Evolutionary conservation across 257 asterid genomes (phyloP).

Genomic region (Fraxinus americana): DNA sequence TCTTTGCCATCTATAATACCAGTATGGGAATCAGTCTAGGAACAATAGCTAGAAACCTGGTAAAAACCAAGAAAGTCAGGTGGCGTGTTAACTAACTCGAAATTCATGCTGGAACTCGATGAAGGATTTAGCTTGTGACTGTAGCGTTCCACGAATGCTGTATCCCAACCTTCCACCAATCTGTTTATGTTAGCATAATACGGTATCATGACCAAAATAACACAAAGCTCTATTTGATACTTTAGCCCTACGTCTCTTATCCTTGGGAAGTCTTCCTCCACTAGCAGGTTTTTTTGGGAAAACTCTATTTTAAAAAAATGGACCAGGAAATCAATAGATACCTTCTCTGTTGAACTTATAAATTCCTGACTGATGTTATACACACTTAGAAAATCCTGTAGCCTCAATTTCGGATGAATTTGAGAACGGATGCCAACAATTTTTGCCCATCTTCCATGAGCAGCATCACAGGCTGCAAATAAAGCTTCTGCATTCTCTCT

Average conservation of each 20-base stretch:
- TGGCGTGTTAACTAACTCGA: constrained; percentile 65
- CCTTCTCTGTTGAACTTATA: constrained; percentile 90
- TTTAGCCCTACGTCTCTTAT: too few relatives aligned
- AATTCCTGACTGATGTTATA: constrained; percentile 89
- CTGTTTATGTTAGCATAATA: constrained; percentile 58
- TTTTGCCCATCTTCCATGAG: constrained; percentile 99
- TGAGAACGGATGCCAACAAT: constrained; percentile 93
- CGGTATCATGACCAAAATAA: constrained; percentile 38
- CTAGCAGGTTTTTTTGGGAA: too few relatives aligned
- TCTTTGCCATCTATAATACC: constrained; percentile 74
- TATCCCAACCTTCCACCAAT: constrained; percentile 99
- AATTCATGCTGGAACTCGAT: constrained; percentile 91
- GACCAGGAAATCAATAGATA: constrained; percentile 29
- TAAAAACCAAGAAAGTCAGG: constrained; percentile 25
- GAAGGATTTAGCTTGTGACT: constrained; percentile 95
- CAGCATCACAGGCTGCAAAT: constrained; percentile 98
- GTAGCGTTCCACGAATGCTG: constrained; percentile 93
- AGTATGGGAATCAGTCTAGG: constrained; percentile 35
- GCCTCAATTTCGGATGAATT: constrained; percentile 78
- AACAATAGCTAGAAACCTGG: constrained; percentile 26
- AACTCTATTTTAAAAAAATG: constrained; percentile 4
- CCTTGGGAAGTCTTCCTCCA: too few relatives aligned
- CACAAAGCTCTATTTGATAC: not conserved
- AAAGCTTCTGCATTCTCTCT: constrained; percentile 97
- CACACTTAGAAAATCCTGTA: constrained; percentile 85